A percentile compares a stretch with the other conserved stretches of the same genome.
Conservation (phyloP, 1,284 basidiomycete genomes). For the Ustilago curta region DNA sequence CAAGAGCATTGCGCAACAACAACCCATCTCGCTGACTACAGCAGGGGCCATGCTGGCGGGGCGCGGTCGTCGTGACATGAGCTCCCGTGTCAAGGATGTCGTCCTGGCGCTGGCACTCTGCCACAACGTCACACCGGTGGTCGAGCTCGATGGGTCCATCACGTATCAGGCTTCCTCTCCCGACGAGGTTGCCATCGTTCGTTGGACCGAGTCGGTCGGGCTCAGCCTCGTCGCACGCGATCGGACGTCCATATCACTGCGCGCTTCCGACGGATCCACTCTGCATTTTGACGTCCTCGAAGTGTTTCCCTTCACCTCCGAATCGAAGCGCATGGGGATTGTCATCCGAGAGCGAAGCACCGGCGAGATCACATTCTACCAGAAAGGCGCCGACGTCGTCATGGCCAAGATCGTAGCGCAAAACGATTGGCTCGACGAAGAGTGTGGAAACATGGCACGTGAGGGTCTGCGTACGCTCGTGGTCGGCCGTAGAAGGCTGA, state of each 20-base stretch:
- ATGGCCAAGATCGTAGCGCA: slow-evolving; percentile 94
- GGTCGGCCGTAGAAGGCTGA: slow-evolving; percentile 84
- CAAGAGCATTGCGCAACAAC: slow-evolving; percentile 15
- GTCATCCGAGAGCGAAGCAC: slow-evolving; percentile 83
- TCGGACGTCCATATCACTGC: slow-evolving; percentile 79
- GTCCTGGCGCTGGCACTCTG: slow-evolving; percentile 93
- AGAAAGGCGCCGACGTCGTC: slow-evolving; percentile 97
- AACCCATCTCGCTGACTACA: slow-evolving; percentile 43
- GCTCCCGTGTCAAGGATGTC: slow-evolving; percentile 90
- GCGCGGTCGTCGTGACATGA: slow-evolving; percentile 92
- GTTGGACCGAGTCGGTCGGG: slow-evolving; percentile 95
- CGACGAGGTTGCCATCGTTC: slow-evolving; percentile 99
- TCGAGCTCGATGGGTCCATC: slow-evolving; percentile 89
- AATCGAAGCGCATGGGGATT: slow-evolving; percentile 99
- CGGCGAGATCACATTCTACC: slow-evolving; percentile 86
- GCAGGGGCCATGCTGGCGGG: slow-evolving; percentile 84
- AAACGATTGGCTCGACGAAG: slow-evolving; percentile 99
- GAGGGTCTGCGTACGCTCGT: slow-evolving; percentile 96
- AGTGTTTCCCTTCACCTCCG: slow-evolving; percentile 95
- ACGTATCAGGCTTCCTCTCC: slow-evolving; percentile 99
- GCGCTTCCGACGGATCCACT: slow-evolving; percentile 47
- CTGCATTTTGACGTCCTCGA: slow-evolving; percentile 87
- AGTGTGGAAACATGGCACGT: slow-evolving; percentile 97
- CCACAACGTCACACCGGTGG: slow-evolving; percentile 97
- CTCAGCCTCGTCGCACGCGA: slow-evolving; percentile 87